Base-by-base conservation (phyloP, 192 early-diverging fungal genomes). In the Backusella macrospora region DNA sequence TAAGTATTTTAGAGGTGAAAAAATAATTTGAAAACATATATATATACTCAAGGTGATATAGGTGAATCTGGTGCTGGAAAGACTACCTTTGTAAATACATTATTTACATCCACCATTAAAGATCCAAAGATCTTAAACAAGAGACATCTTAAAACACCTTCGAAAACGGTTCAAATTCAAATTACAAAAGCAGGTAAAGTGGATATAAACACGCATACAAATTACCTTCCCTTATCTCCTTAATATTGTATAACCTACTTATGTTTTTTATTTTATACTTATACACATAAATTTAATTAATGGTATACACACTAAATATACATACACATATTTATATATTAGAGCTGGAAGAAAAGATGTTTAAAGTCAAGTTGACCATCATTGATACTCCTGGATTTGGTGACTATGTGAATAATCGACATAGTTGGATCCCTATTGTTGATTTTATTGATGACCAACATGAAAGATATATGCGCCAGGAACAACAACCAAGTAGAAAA, bases 321-420 rank as follows among this genome's bases (percentile, higher is more conserved):
- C 45, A 34, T 39, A 62, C n/a, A 14, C n/a, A n/a, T 29, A 23
- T 37, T 39, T 15, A 18, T 37, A 12, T 43, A 42, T 67, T 80
- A 86, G 98, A 96, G n/a, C 90, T 99, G 69, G 95, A 99, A 81
- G 98, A 99, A 83, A 97, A 94, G 79, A 94, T 92, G 55, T 94
- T 99, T 71, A 91, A 92, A 75, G 89, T 99, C 65, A 93, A 94
- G 76, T 87, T 99, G 13, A 97, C 91, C 59, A 92, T 98, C 40
- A 95, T 97, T 47, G 98, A 99, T 79, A 98, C 98, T 16, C 98
- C 98, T 52, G 97, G 97, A 18, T 99, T 95, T 80, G 96, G 97
- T 73, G 97, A 99, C 80, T 95, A 94, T 81, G 94, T 99, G 80
- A 99, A 98, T 84, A 99, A 99, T 83, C 92, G 96, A 68, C 90